Percentiles rank a stretch among this genome's conserved stretches.
Conservation (phyloP, 352 stramenopile genomes). For the Pythium rhizo-oryzae region DNA sequence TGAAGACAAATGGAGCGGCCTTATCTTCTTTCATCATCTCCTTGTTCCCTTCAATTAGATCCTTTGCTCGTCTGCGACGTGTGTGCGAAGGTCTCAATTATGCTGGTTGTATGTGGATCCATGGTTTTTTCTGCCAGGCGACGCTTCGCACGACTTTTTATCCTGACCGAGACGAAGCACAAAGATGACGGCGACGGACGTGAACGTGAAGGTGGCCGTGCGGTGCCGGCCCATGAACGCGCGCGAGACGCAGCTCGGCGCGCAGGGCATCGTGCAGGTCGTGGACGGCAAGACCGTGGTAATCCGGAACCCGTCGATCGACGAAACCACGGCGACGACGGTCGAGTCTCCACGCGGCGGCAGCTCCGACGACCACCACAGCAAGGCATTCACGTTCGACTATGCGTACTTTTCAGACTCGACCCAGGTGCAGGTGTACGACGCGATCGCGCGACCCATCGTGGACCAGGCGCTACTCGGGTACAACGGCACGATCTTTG, state of each 20-base stretch:
- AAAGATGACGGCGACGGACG: conserved; percentile 48
- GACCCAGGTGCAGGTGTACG: conserved; percentile 82
- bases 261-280: conserved; percentile 57
- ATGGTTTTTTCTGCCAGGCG: neutral
- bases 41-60: neutral
- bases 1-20: neutral
- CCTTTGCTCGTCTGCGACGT: neutral
- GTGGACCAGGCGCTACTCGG: conserved; percentile 80
- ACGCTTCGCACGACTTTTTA: neutral
- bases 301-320: conserved; percentile 41
- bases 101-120: neutral
- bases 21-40: neutral
- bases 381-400: conserved; percentile 85
- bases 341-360: conserved; percentile 18
- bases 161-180: neutral
- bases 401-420: conserved; percentile 76
- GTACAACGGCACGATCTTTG: conserved; percentile 88
- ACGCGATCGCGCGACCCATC: conserved; percentile 70
- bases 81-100: neutral
- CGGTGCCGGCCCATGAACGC: conserved; percentile 86
- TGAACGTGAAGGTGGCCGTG: conserved; percentile 92
- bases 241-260: conserved; percentile 69
- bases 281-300: conserved; percentile 56
- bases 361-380: conserved; percentile 4
- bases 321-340: neutral